Percentiles rank a stretch among this genome's conserved stretches.
phyloP scores from a whole-genome alignment of 2,329 filamentous ascomycete genomes.

The Nemania bipapillata region DNA sequence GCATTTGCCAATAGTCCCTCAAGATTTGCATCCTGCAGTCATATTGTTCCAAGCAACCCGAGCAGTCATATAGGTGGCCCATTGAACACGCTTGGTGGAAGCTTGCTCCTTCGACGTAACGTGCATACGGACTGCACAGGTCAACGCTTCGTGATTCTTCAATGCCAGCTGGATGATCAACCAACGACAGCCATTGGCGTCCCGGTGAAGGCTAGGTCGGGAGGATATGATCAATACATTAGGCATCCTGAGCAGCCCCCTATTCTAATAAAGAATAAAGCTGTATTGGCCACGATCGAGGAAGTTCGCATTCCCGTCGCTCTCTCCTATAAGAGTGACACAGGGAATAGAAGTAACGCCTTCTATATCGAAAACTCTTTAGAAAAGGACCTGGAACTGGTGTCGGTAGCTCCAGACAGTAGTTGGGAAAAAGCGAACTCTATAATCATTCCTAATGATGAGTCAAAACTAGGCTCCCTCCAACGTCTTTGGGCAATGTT shows the following conservation, averaged over 20 bases:
- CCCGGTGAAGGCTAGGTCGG: neutral
- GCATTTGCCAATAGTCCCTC: neutral
- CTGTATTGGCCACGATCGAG: neutral
- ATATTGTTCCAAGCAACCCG: neutral
- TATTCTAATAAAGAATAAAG: neutral
- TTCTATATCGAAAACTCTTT: slow-evolving; percentile 23
- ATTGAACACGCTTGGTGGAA: neutral
- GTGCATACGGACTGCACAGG: neutral
- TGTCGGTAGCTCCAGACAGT: neutral
- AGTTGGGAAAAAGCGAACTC: slow-evolving; percentile 4
- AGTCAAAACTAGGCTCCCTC: neutral
- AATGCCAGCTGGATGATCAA: slow-evolving; percentile 10
- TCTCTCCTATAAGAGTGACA: neutral
- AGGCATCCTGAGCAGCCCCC: neutral
- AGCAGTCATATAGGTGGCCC: neutral
- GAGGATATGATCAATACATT: slow-evolving; percentile 7
- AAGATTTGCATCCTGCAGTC: neutral
- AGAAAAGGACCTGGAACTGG: slow-evolving; percentile 3
- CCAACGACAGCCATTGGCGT: neutral
- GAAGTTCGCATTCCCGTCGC: slow-evolving; percentile 11
- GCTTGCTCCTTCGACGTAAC: slow-evolving; percentile 1
- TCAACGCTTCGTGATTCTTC: slow-evolving; percentile 12
- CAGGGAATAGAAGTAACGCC: neutral
- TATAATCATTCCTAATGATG: neutral
- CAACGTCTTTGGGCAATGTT: slow-evolving; percentile 6